These are phyloP conservation scores for Pseudozyma thailandica DNA, from an alignment of 1,284 basidiomycete species.

Conservation along the genomic window DNA sequence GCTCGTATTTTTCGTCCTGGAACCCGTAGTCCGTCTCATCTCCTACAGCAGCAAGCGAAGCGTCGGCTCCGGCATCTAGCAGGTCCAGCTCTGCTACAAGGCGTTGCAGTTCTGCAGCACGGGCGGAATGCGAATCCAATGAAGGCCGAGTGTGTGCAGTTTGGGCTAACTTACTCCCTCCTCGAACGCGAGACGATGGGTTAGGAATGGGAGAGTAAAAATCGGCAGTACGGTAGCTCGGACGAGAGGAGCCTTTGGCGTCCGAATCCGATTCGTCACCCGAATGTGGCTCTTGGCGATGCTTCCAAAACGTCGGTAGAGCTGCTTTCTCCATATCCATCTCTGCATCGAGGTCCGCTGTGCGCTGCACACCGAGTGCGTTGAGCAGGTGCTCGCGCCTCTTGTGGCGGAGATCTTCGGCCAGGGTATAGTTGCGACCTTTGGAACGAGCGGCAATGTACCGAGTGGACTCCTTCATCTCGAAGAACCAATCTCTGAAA, in stretches of 20 bases:
- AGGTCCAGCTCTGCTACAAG: conserved; percentile 45
- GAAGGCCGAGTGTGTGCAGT: background rate
- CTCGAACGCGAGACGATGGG: background rate
- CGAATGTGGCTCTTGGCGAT: conserved; percentile 16
- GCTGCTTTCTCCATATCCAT: conserved; percentile 42
- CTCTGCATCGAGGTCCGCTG: conserved; percentile 33
- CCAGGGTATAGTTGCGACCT: conserved; percentile 46
- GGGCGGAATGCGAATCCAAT: conserved; percentile 10
- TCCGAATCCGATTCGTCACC: conserved; percentile 7
- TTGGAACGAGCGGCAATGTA: conserved; percentile 49
- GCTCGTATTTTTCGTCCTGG: conserved; percentile 34
- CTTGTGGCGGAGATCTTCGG: conserved; percentile 53
- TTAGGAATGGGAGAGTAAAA: conserved; percentile 10
- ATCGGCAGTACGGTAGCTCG: conserved; percentile 1
- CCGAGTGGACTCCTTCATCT: conserved; percentile 53
- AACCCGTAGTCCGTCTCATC: conserved; percentile 19
- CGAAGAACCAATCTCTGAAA: conserved; percentile 58
- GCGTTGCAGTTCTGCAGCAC: conserved; percentile 30
- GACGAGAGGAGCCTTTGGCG: background rate
- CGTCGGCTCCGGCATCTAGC: conserved; percentile 28
- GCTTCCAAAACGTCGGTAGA: conserved; percentile 48
- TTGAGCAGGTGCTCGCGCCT: conserved; percentile 51
- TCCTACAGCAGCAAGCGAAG: conserved; percentile 8
- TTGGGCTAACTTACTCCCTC: background rate
- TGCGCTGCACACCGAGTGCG: conserved; percentile 48